Evolutionary conservation across 108 stramenopile species (phyloP), one percentile per base, ranked within the genome.

Genomic region (Stephanodiscus minutulus): DNA sequence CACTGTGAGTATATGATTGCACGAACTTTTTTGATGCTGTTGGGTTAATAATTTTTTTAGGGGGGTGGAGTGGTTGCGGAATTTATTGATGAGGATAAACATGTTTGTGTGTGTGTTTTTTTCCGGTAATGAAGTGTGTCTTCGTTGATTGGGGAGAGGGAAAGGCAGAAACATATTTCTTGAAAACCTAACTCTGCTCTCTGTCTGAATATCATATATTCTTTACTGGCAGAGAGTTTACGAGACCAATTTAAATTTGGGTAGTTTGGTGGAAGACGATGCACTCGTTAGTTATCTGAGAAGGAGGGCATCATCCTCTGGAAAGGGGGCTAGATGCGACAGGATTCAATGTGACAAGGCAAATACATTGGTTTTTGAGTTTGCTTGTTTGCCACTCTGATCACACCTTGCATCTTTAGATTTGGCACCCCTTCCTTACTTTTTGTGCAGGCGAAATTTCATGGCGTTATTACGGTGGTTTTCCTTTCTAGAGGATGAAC

Each of bases 1-100:
- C 76, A 57, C 53, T 84, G 83, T 84, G 70, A 84, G 83, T 84
- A 76, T 76, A 35, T 7, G 50, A 52, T 15, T 28, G 1, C 7
- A 9, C 20, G 25, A 36, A 24, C 0, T 53, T 53, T 53, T 27
- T 48, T 15, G 6, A 17, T 44, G 6, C 3, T 41, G 21, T 60
- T 39, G n/a, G 18, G 35, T 60, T 60, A 1, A 17, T 15, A n/a
- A 13, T 27, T 10, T 31, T 27, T 27, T 60, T 37, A 49, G 46
- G 17, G 0, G 29, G 46, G 21, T 17, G 48, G 39, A 50, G n/a
- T 48, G 12, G n/a, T n/a, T 64, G 20, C 49, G 21, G 0, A 1
- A 25, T 50, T 6, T 11, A 62, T 7, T 5, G 48, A 20, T 22
- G 21, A 5, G 28, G 64, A 49, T 25, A 13, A 15, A 24, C 7